phyloP scores from a whole-genome alignment of 2,329 filamentous ascomycete genomes.

The Epichloe aotearoae region DNA sequence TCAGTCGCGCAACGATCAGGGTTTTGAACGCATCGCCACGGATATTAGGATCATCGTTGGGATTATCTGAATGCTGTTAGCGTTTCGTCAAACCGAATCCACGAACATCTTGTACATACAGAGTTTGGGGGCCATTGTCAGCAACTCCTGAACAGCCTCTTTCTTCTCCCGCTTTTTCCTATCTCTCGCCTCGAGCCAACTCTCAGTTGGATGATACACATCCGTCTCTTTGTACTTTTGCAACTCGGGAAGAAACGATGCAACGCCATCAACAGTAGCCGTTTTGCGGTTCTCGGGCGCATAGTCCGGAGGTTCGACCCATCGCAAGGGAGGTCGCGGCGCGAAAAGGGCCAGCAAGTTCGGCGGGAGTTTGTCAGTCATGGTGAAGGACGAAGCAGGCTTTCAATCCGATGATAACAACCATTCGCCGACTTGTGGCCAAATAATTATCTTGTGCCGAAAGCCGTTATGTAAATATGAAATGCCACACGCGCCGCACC shows the following conservation, averaged over 20 bases:
- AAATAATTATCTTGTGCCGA: background rate
- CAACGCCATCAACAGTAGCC: constrained; percentile 58
- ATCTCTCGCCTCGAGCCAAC: constrained; percentile 81
- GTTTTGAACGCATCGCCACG: constrained; percentile 92
- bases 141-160: constrained; percentile 47
- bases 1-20: constrained; percentile 78
- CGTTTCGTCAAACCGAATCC: background rate
- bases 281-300: constrained; percentile 73
- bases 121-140: constrained; percentile 49
- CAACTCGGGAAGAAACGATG: constrained; percentile 59
- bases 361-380: constrained; percentile 94
- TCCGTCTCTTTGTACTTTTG: constrained; percentile 68
- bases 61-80: constrained; percentile 48
- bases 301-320: constrained; percentile 70
- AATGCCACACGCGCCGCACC: constrained; percentile 7
- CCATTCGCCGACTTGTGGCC: background rate
- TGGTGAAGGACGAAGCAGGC: constrained; percentile 23
- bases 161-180: constrained; percentile 72
- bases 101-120: constrained; percentile 34
- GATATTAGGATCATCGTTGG: constrained; percentile 73
- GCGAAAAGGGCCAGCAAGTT: constrained; percentile 95
- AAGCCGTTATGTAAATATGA: background rate
- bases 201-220: constrained; percentile 71
- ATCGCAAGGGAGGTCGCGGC: constrained; percentile 82
- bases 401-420: constrained; percentile 1